Conservation (phyloP, 768 basidiomycete species). For the Lactarius psammicola region DNA sequence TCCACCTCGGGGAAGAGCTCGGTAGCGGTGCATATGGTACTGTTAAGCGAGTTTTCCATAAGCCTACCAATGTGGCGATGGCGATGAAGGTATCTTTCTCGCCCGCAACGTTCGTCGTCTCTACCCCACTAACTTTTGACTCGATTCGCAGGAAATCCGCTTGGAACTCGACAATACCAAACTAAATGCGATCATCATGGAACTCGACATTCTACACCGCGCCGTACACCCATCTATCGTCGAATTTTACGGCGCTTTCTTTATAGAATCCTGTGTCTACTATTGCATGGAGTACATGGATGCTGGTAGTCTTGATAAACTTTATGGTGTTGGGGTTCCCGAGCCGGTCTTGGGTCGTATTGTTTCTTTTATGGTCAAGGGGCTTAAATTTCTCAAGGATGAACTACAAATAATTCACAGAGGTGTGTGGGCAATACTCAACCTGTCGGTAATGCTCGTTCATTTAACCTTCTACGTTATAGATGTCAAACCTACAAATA, state of each 20-base stretch:
- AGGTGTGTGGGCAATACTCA: slow-evolving; percentile 41
- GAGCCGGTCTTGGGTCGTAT: slow-evolving; percentile 85
- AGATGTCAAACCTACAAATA: slow-evolving; percentile 95
- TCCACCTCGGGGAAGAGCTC: slow-evolving; percentile 88
- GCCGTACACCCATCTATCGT: slow-evolving; percentile 90
- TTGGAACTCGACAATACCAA: slow-evolving; percentile 92
- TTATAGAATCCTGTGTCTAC: slow-evolving; percentile 99
- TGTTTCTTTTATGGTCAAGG: slow-evolving; percentile 77
- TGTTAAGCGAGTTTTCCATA: slow-evolving; percentile 93
- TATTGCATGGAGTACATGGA: slow-evolving; percentile 99
- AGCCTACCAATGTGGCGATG: slow-evolving; percentile 93
- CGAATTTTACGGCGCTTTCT: slow-evolving; percentile 99
- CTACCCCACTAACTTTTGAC: neutral
- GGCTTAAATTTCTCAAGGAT: slow-evolving; percentile 94
- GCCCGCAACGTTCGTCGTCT: neutral
- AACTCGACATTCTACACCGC: slow-evolving; percentile 95
- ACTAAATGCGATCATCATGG: slow-evolving; percentile 96
- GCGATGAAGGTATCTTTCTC: slow-evolving; percentile 83
- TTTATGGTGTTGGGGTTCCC: slow-evolving; percentile 50
- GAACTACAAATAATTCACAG: slow-evolving; percentile 84
- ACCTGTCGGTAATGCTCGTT: neutral
- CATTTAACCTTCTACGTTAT: neutral
- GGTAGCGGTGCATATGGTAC: slow-evolving; percentile 98
- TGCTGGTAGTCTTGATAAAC: slow-evolving; percentile 90
- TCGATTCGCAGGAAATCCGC: slow-evolving; percentile 79